Percentiles rank a stretch among this genome's conserved stretches.
phyloP scores from a whole-genome alignment of 768 basidiomycete genomes.

The Peribolospora baueri region DNA sequence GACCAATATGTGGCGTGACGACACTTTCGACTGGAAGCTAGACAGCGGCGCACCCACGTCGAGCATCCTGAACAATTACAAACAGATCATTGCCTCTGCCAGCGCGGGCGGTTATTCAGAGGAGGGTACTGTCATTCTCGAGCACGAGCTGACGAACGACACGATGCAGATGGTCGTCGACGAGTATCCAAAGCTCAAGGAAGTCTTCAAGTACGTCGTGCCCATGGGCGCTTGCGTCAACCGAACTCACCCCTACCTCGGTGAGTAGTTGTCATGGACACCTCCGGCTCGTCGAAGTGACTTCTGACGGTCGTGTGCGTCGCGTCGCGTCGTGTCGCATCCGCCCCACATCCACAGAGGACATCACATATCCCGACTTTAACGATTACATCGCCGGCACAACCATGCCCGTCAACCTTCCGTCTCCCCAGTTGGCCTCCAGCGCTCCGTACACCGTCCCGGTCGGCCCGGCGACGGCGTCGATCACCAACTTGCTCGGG shows the following conservation, averaged over 20 bases:
- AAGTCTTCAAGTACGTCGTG: slow-evolving; percentile 17
- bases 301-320: too few relatives aligned
- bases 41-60: not conserved
- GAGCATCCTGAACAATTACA: slow-evolving; percentile 17
- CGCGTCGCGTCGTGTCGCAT: too few relatives aligned
- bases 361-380: slow-evolving; percentile 9
- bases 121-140: slow-evolving; percentile 16
- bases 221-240: slow-evolving; percentile 17
- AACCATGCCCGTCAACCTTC: too few relatives aligned
- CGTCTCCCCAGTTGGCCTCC: too few relatives aligned
- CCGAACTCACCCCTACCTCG: slow-evolving; percentile 17
- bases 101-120: slow-evolving; percentile 14
- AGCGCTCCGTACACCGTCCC: slow-evolving; percentile 2
- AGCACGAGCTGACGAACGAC: slow-evolving; percentile 17
- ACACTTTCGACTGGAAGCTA: slow-evolving; percentile 8
- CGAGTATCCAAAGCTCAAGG: slow-evolving; percentile 14
- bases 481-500: not conserved
- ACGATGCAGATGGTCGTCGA: slow-evolving; percentile 18
- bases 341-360: not conserved
- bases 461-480: slow-evolving; percentile 6
- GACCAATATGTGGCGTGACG: slow-evolving; percentile 6
- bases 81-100: slow-evolving; percentile 12
- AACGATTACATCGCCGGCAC: slow-evolving; percentile 1
- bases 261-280: too few relatives aligned
- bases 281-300: too few relatives aligned